phyloP scores from a whole-genome alignment of 768 basidiomycete species.

The Cantharellus cinnabarinus region DNA sequence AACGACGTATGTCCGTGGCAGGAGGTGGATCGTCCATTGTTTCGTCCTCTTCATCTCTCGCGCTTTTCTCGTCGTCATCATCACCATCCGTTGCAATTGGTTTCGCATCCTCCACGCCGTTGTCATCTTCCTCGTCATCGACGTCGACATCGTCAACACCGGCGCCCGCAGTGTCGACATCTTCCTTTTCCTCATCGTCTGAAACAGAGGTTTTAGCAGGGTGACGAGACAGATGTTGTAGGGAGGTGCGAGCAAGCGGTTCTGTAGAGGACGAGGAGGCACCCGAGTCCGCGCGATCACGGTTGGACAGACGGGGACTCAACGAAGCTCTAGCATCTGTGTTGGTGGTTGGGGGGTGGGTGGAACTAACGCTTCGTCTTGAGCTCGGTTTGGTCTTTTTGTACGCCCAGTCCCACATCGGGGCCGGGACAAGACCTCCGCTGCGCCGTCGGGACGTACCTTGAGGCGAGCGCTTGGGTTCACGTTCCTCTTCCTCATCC shows the following conservation, averaged over 20 bases:
- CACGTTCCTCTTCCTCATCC: background rate
- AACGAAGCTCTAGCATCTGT: no score
- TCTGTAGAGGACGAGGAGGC: background rate
- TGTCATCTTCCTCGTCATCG: slow-evolving; percentile 13
- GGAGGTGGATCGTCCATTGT: slow-evolving; percentile 3
- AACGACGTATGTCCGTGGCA: background rate
- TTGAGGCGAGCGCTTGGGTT: background rate
- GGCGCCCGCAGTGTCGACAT: slow-evolving; percentile 14
- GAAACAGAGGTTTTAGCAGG: background rate
- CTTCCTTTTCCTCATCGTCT: slow-evolving; percentile 7
- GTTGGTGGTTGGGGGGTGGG: background rate
- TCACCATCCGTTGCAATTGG: slow-evolving; percentile 11
- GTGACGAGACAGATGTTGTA: background rate
- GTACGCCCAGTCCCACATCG: slow-evolving; percentile 75
- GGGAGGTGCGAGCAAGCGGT: background rate
- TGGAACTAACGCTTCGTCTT: slow-evolving; percentile 1
- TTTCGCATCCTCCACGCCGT: slow-evolving; percentile 9
- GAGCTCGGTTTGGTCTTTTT: slow-evolving; percentile 28
- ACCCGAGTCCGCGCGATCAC: background rate
- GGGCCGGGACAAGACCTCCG: slow-evolving; percentile 51
- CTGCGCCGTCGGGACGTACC: slow-evolving; percentile 14
- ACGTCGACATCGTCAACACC: slow-evolving; percentile 12
- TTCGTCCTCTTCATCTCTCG: slow-evolving; percentile 15
- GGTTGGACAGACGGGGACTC: no score
- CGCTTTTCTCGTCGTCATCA: slow-evolving; percentile 13